Evolutionary conservation across 1,284 basidiomycete genomes (phyloP), one percentile per base, ranked within the genome.

Genomic region (Austropuccinia psidii): DNA sequence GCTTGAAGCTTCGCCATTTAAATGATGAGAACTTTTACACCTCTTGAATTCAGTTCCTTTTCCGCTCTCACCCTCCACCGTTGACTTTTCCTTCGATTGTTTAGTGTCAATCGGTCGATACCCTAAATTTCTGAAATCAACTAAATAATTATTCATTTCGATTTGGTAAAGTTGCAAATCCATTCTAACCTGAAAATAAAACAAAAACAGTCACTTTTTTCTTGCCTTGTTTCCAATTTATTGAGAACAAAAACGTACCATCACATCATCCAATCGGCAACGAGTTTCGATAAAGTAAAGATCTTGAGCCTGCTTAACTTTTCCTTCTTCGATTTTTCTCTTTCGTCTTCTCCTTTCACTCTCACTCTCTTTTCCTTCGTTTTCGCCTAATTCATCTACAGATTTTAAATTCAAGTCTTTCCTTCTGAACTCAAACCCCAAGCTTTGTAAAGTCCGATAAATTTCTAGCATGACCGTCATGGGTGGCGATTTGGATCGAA

Each of bases 391-490:
- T 31, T 70, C 67, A 37, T 72, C 69, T 6, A 50, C 47, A 19
- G 45, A 11, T 39, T 41, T 41, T 77, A 77, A 76, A 79, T 83
- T 83, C 35, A 83, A 82, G 72, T 83, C 83, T 75, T 81, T 81
- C 35, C 79, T 78, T 54, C 82, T 82, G 94, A 95, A 98, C 81
- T 98, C 93, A 92, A 98, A 97, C 21, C 90, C 91, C n/a, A 98
- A 84, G 72, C 88, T 84, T 82, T 90, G 90, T 73, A 98, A 83
- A 67, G 94, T 96, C 75, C 91, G 85, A 83, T 98, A 98, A 73
- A 98, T 96, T 84, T 98, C 95, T 29, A 97, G 84, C 94, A 98
- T 97, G 54, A 98, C 95, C 81, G 98, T 95, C 92, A 98, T 96
- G 24, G 95, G 95, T 54, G 93, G 93, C 74, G 90, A 93, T 73